Evolutionary conservation across 2,329 filamentous ascomycete species (phyloP), one percentile per base, ranked within the genome.

Genomic region (Phoma sp.): DNA sequence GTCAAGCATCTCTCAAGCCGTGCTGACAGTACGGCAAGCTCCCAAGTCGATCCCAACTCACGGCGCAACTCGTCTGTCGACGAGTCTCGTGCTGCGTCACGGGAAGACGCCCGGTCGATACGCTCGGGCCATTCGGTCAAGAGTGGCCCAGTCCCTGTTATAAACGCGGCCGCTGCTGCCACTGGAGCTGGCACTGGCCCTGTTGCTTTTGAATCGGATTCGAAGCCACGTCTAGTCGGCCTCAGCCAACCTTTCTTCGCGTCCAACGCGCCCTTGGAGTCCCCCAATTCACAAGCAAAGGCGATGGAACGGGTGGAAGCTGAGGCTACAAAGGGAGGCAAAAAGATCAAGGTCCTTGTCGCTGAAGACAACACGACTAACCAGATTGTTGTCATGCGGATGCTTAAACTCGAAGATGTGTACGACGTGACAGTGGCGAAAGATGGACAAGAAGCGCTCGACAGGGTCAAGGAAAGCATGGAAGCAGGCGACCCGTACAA

Each of bases 361-460:
- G 93, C 93, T 0, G 93, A 97, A 73, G 87, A 89, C 68, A 89
- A 89, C 71, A 84, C 85, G 50, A 77, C 74, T 0, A 77, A 77
- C 27, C 75, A 77, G 57, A 73, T 76, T 46, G 75, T 77, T 1
- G 75, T 87, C 4, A 77, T 86, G 49, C 85, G 85, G 41, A 87
- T 88, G 85, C 76, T 88, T 44, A 92, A 91, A 73, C 82, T 92
- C 0, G 90, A 92, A 69, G 87, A 89, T 31, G 84, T 92, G n/a
- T 90, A 89, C 72, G 91, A 96, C 70, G 91, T 96, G 15, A 94
- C 90, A 0, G 88, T 96, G 45, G 93, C 92, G 47, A 91, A 91
- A 54, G 69, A 79, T 48, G 77, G 77, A 0, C 90, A 96, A 74
- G 91, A 96, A 76, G 93, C 93, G 0, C 91, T 92, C 55, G 92